Evolutionary conservation across 2,329 filamentous ascomycete genomes (phyloP), one percentile per base, ranked within the genome.

Genomic region (Herpomyces periplanetae): DNA sequence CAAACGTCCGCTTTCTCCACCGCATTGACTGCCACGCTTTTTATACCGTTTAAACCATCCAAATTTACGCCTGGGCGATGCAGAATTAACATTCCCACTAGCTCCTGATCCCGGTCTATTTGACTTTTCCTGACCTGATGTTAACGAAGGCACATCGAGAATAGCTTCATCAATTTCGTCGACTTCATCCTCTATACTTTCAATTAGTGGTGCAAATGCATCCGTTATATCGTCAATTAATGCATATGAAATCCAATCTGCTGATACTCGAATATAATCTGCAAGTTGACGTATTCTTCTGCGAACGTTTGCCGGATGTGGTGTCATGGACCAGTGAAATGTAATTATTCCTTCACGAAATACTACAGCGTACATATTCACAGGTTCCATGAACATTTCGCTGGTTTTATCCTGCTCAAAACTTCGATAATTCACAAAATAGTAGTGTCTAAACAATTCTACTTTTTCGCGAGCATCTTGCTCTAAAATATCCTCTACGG

Each of bases 171-270:
- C 80, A 27, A 96, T 91, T 23, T 85, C 65, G 34, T 96, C 80
- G 5, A 91, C 80, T 35, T 96, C 75, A 18, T 87, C 61, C 36
- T 96, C 80, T 19, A 96, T 87, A 10, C 52, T 57, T 30, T 85
- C 64, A 21, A 96, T 88, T 18, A 91, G 44, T 0, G 80, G 80
- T 4, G 63, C 65, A 32, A 88, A 96, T 2, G 71, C 73, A 36
- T 96, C 80, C 4, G 80, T 96, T 29, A 96, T 87, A 34, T 96
- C 80, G 39, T 96, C 80, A 26, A 91, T 88, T 27, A 88, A 64
- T 18, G 73, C 80, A 33, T 96, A 96, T 4, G 69, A 85, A 28
- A 96, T 88, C 80, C 80, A 96, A 36, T 96, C 80, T 0, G 75
- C 68, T 17, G 65, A 75, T 6, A 91, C 46, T 16, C 85, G 66